Conservation (phyloP, 2,329 filamentous ascomycete species). For the Sporothrix variecibatus region DNA sequence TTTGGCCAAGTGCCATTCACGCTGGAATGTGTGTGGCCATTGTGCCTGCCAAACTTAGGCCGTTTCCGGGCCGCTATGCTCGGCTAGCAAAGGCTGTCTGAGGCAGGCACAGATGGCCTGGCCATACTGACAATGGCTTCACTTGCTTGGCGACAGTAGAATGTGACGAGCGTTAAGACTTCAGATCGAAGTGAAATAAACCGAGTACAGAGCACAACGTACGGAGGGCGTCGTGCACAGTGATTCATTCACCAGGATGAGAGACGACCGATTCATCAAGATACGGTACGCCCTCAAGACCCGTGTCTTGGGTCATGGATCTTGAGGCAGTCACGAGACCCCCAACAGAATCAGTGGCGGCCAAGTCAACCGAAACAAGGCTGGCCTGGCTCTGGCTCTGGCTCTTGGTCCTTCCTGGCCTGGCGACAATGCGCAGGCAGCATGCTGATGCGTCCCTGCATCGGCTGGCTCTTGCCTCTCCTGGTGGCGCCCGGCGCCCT, state of each 20-base stretch:
- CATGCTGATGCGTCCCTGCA: constrained; percentile 23
- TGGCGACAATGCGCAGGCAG: constrained; percentile 2
- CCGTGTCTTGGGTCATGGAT: not conserved
- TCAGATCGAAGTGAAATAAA: not conserved
- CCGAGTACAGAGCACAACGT: not conserved
- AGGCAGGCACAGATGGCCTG: not conserved
- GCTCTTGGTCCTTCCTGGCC: not conserved
- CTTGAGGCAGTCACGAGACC: constrained; percentile 9
- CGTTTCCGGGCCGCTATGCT: not conserved
- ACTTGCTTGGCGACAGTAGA: not conserved
- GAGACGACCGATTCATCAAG: not conserved
- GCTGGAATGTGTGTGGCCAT: not conserved
- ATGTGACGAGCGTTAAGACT: not conserved
- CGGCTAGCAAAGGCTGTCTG: constrained; percentile 2
- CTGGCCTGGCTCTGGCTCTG: not conserved
- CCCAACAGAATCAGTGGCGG: constrained; percentile 14
- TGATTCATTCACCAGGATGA: not conserved
- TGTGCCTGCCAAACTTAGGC: not conserved
- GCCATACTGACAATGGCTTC: not conserved
- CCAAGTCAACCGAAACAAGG: constrained; percentile 18
- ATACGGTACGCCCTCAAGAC: not conserved
- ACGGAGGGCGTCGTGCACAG: not conserved
- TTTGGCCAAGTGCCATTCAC: not conserved
- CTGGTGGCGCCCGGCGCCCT: not conserved
- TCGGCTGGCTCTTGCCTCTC: not conserved